Evolutionary conservation across 768 basidiomycete genomes (phyloP), one percentile per base, ranked within the genome.

Genomic region (Boletus subparvulus): DNA sequence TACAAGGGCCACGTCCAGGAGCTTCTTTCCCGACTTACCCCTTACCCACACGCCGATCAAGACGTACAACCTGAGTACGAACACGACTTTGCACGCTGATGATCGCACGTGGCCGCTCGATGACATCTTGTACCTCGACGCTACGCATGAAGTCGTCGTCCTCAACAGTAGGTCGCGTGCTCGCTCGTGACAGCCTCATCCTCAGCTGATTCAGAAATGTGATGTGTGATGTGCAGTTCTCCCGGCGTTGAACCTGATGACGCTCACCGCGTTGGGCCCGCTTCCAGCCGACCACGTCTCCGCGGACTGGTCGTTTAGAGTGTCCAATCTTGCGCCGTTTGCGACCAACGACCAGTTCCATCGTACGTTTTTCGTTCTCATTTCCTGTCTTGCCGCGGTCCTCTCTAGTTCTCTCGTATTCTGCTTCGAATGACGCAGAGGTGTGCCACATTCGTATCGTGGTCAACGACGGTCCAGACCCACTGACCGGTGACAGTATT

Each of bases 331-430:
- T 37, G 86, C 90, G 19, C 93, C 94, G 0, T 97, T 97, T 71
- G 88, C 86, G 0, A 90, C 93, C 28, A 95, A 95, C 64, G 69
- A 94, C 21, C 90, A 92, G 66, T 88, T 95, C 79, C 94, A 96
- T 74, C 77, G 91, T 93, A 72, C 17, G 70, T 72, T 54, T 80
- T 28, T 28, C 28, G 28, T 28, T 28, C 26, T 6, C 26, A 28
- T 28, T 28, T 28, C 26, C 26, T 28, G 26, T 28, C 26, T 28
- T 28, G 28, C 28, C 28, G 6, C 28, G 28, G 28, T 28, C 28
- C 6, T 28, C 28, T 36, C 6, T 36, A 36, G 30, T 32, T 30
- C 28, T 30, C 36, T 30, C 32, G 50, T 28, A 6, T 28, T 7
- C 28, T 6, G 6, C 28, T 7, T 28, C 6, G 28, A 28, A 35